Conservation (phyloP, 2,329 filamentous ascomycete species). For the Fusarium multiceps region DNA sequence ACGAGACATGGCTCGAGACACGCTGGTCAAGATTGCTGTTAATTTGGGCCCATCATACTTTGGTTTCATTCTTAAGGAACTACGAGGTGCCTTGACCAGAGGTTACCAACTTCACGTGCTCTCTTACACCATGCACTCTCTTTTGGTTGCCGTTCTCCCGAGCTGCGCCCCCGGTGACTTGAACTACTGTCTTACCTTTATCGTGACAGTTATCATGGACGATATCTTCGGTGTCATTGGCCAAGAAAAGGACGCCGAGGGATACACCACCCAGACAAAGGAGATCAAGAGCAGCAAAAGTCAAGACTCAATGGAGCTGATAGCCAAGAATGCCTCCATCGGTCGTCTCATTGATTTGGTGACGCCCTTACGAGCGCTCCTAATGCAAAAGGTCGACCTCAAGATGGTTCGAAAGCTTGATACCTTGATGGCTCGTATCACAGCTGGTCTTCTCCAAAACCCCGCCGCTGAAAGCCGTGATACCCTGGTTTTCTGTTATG, state of each 20-base stretch:
- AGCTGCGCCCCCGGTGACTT: conserved; percentile 83
- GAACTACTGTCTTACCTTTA: conserved; percentile 83
- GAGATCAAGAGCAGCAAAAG: conserved; percentile 99
- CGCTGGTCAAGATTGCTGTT: conserved; percentile 83
- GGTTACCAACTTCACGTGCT: conserved; percentile 96
- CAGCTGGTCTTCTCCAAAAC: conserved; percentile 85
- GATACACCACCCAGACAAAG: conserved; percentile 94
- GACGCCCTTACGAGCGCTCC: conserved; percentile 78
- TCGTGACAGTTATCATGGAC: conserved; percentile 92
- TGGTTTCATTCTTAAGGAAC: conserved; percentile 91
- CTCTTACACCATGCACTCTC: conserved; percentile 93
- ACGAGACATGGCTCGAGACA: conserved; percentile 89
- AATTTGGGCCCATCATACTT: conserved; percentile 86
- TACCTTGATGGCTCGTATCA: conserved; percentile 84
- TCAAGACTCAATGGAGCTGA: conserved; percentile 94
- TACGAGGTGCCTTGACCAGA: conserved; percentile 82
- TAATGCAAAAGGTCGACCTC: conserved; percentile 85
- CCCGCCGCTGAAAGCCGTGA: conserved; percentile 81
- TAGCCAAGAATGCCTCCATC: conserved; percentile 85
- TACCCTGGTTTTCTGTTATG: conserved; percentile 93
- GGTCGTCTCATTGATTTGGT: conserved; percentile 79
- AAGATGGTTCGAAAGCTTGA: conserved; percentile 91
- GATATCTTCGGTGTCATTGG: conserved; percentile 94
- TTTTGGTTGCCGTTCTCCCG: conserved; percentile 80
- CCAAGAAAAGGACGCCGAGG: conserved; percentile 96